Percentiles rank a stretch among this genome's conserved stretches.
Conservation (phyloP, 1,139 yeast species). For the Candida neerlandica region DNA sequence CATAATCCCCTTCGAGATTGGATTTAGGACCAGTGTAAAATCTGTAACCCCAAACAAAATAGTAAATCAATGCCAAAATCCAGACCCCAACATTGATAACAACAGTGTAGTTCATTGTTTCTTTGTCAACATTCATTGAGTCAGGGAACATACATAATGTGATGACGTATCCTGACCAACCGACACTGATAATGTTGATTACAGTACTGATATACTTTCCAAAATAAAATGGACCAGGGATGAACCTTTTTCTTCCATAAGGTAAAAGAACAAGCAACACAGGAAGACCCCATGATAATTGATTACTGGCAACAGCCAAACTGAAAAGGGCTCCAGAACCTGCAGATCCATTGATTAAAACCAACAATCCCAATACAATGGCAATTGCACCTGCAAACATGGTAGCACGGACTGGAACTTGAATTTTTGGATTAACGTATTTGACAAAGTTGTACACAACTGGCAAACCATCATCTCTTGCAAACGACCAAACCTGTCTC, state of each 20-base stretch:
- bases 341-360: constrained; percentile 62
- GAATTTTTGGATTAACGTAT: constrained; percentile 51
- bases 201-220: constrained; percentile 50
- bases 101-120: constrained; percentile 40
- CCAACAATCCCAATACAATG: constrained; percentile 56
- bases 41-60: constrained; percentile 30
- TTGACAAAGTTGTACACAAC: constrained; percentile 47
- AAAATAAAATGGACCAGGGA: constrained; percentile 66
- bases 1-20: constrained; percentile 23
- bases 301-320: constrained; percentile 50
- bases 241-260: constrained; percentile 45
- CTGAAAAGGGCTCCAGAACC: constrained; percentile 55
- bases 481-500: constrained; percentile 42
- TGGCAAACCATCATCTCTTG: constrained; percentile 48
- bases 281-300: constrained; percentile 45
- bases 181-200: constrained; percentile 26
- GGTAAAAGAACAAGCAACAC: constrained; percentile 33
- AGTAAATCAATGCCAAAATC: constrained; percentile 31
- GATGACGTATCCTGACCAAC: constrained; percentile 35
- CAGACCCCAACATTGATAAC: constrained; percentile 41
- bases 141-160: constrained; percentile 45
- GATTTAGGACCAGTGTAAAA: constrained; percentile 39
- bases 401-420: constrained; percentile 66
- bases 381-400: constrained; percentile 52
- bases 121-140: constrained; percentile 25